A percentile compares a stretch with the other conserved stretches of the same genome.
phyloP scores from a whole-genome alignment of 257 asterid genomes.

The Ophiorrhiza pumila region DNA sequence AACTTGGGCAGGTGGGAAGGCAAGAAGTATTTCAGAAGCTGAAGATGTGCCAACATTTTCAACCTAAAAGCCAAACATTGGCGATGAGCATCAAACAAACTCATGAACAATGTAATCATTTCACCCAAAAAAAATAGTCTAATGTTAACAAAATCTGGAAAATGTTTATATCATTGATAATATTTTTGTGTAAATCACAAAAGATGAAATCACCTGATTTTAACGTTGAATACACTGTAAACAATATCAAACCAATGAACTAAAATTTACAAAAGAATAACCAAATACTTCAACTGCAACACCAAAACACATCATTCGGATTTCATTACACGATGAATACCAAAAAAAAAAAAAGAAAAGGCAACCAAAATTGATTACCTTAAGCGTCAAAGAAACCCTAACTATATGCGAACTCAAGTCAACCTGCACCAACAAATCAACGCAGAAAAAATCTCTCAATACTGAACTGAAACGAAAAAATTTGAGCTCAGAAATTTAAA shows the following conservation, averaged over 20 bases:
- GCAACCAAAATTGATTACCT: constrained; percentile 42
- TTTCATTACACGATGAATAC: too few species aligned
- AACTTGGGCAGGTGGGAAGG: constrained; percentile 70
- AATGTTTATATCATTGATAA: not conserved
- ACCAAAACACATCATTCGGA: not conserved
- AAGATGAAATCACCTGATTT: not conserved
- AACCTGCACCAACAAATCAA: constrained; percentile 54
- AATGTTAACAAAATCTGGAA: not conserved
- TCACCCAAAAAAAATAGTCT: too few species aligned
- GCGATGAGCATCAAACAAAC: constrained; percentile 10
- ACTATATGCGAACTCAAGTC: constrained; percentile 92
- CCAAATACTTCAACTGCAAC: not conserved
- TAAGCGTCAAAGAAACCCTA: constrained; percentile 75
- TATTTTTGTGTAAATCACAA: not conserved
- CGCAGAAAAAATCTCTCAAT: constrained; percentile 6
- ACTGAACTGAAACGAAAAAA: not conserved
- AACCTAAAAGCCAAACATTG: constrained; percentile 45
- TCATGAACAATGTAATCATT: not conserved
- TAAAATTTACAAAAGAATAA: not conserved
- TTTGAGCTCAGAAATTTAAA: not conserved
- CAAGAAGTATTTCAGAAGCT: constrained; percentile 68
- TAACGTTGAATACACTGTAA: too few species aligned
- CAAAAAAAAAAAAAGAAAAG: not conserved
- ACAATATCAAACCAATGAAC: not conserved
- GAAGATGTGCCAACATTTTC: constrained; percentile 68